Evolutionary conservation across 345 rosid species (phyloP).

Genomic region (Syzygium grande): DNA sequence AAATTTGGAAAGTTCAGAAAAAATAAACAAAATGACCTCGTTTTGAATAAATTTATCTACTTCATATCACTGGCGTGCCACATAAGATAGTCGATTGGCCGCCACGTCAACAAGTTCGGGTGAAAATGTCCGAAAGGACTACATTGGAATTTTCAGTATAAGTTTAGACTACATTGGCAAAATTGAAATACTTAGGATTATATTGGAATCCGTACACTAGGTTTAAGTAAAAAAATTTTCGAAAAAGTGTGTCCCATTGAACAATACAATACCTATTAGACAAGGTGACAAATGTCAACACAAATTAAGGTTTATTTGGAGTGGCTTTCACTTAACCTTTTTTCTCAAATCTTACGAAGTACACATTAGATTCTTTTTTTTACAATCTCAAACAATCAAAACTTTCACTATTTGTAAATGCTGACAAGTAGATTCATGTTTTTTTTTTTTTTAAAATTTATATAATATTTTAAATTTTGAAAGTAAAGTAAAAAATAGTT

Average conservation of each 20-base stretch:
- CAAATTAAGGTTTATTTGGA: neutral
- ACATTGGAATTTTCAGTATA: no score
- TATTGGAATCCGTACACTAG: neutral
- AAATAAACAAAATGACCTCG: no score
- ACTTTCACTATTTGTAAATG: neutral
- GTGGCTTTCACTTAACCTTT: neutral
- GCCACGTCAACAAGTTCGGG: neutral
- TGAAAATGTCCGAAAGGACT: neutral
- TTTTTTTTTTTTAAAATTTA: no score
- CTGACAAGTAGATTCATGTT: neutral
- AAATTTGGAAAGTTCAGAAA: no score
- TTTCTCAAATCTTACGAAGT: neutral
- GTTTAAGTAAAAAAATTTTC: neutral
- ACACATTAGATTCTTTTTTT: no score
- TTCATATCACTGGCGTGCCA: rapidly evolving
- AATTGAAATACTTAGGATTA: neutral
- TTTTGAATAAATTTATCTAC: neutral
- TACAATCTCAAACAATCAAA: neutral
- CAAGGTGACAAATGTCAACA: neutral
- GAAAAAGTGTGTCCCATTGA: neutral
- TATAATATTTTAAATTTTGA: neutral
- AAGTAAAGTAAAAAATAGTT: neutral
- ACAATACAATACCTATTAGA: neutral
- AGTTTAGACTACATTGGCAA: rapidly evolving
- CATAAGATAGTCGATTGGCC: neutral